Evolutionary conservation across 225 moss, liverwort and hornwort genomes (phyloP).

Genomic region (Takakia lepidozioides): DNA sequence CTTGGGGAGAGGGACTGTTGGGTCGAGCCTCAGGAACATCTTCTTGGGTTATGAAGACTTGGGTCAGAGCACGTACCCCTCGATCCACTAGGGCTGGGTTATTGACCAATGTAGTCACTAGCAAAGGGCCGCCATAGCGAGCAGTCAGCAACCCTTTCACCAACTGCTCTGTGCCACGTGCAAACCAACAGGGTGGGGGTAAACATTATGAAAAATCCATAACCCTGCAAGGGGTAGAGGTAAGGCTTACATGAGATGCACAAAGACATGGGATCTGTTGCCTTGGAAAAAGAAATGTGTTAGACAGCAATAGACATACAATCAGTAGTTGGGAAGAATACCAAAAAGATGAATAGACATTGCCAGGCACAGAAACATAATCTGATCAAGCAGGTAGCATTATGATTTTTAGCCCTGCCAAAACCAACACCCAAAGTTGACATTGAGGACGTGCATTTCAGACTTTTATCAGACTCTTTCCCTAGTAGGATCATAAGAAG

Average conservation of each 20-base stretch:
- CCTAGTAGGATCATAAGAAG: too few species aligned
- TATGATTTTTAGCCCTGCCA: too few species aligned
- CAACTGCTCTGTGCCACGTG: conserved; percentile 51
- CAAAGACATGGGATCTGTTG: neutral
- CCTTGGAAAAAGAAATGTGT: too few species aligned
- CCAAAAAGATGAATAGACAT: too few species aligned
- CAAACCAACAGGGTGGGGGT: conserved; percentile 10
- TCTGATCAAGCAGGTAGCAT: too few species aligned
- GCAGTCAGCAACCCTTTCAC: conserved; percentile 73
- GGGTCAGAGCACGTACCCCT: conserved; percentile 54
- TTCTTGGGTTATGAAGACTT: conserved; percentile 36
- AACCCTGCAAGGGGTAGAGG: neutral
- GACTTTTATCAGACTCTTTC: too few species aligned
- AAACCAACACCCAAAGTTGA: too few species aligned
- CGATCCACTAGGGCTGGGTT: conserved; percentile 61
- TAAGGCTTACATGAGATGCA: neutral
- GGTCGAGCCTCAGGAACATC: conserved; percentile 41
- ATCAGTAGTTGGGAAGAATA: too few species aligned
- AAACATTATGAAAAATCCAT: neutral
- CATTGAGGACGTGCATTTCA: too few species aligned
- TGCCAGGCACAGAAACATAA: too few species aligned
- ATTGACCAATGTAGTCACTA: conserved; percentile 69
- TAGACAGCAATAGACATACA: too few species aligned
- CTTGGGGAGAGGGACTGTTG: conserved; percentile 47
- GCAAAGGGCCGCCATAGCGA: conserved; percentile 62